A percentile compares a stretch with the other conserved stretches of the same genome.
Evolutionary conservation across 1,284 basidiomycete species (phyloP).

Genomic region (Boletellus sp.): DNA sequence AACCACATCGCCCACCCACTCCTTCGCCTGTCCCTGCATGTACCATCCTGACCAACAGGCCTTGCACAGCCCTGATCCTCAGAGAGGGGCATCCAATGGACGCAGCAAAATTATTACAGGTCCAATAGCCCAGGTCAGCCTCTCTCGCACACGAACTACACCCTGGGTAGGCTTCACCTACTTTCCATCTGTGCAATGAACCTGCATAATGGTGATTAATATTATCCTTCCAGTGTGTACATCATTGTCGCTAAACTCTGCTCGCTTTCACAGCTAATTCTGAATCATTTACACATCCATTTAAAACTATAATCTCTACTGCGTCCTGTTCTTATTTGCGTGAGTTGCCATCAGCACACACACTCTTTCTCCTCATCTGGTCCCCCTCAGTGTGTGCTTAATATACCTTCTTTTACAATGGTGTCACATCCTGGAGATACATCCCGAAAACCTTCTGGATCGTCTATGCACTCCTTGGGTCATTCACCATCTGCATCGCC

Average conservation of each 20-base stretch:
- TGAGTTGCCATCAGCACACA: slow-evolving; percentile 21
- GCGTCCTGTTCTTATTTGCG: slow-evolving; percentile 27
- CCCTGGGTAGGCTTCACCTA: too few relatives aligned
- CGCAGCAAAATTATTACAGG: too few relatives aligned
- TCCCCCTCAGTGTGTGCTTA: slow-evolving; percentile 29
- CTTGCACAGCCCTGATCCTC: too few relatives aligned
- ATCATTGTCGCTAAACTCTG: slow-evolving; percentile 26
- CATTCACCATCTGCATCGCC: slow-evolving; percentile 61
- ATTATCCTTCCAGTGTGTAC: slow-evolving; percentile 17
- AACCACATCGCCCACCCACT: too few relatives aligned
- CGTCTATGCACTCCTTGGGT: slow-evolving; percentile 57
- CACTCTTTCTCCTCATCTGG: slow-evolving; percentile 16
- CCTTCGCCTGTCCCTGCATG: too few relatives aligned
- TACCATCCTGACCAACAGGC: too few relatives aligned
- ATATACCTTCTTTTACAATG: slow-evolving; percentile 40
- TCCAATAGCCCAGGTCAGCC: too few relatives aligned
- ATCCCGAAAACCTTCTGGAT: slow-evolving; percentile 63
- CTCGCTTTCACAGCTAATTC: slow-evolving; percentile 34
- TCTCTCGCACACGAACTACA: too few relatives aligned
- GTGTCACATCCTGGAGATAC: slow-evolving; percentile 46
- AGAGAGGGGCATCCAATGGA: too few relatives aligned
- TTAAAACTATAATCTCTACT: slow-evolving; percentile 34
- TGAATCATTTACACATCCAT: slow-evolving; percentile 32
- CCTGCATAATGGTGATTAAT: too few relatives aligned
- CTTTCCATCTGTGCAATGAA: too few relatives aligned